Percentiles rank a stretch among this genome's conserved stretches.
Conservation (phyloP, 495 filamentous ascomycete genomes). For the Oidiodendron maius region DNA sequence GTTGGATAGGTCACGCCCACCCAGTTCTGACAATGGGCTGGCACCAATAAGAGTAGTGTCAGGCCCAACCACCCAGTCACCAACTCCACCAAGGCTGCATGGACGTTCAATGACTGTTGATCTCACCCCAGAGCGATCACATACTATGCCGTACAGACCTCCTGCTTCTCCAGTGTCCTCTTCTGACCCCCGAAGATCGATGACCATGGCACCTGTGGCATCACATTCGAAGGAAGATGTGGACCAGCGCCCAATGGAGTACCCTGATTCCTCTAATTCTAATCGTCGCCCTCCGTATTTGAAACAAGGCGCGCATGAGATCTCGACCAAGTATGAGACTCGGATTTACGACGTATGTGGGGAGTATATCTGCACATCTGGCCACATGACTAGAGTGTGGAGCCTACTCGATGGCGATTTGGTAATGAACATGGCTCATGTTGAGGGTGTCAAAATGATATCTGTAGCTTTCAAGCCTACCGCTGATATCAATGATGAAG, state of each 20-base stretch:
- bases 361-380: slow-evolving; percentile 78
- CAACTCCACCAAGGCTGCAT: slow-evolving; percentile 31
- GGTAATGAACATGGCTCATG: slow-evolving; percentile 72
- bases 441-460: slow-evolving; percentile 70
- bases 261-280: slow-evolving; percentile 77
- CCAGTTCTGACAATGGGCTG: slow-evolving; percentile 23
- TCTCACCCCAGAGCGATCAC: slow-evolving; percentile 27
- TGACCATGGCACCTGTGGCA: slow-evolving; percentile 9
- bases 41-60: slow-evolving; percentile 47
- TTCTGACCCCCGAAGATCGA: slow-evolving; percentile 1
- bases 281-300: slow-evolving; percentile 78
- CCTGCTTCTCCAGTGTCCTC: neutral
- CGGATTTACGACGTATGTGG: slow-evolving; percentile 82
- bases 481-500: slow-evolving; percentile 67
- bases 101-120: slow-evolving; percentile 47
- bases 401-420: slow-evolving; percentile 74
- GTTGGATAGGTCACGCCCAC: slow-evolving; percentile 24
- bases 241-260: slow-evolving; percentile 41
- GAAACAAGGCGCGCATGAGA: slow-evolving; percentile 63
- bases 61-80: slow-evolving; percentile 37
- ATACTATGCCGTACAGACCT: slow-evolving; percentile 27
- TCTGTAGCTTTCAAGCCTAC: slow-evolving; percentile 83
- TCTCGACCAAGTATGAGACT: slow-evolving; percentile 76
- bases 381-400: slow-evolving; percentile 81
- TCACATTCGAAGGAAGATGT: slow-evolving; percentile 10